Evolutionary conservation across 805 yeast species (phyloP).

Genomic region (Hanseniaspora lachancei): DNA sequence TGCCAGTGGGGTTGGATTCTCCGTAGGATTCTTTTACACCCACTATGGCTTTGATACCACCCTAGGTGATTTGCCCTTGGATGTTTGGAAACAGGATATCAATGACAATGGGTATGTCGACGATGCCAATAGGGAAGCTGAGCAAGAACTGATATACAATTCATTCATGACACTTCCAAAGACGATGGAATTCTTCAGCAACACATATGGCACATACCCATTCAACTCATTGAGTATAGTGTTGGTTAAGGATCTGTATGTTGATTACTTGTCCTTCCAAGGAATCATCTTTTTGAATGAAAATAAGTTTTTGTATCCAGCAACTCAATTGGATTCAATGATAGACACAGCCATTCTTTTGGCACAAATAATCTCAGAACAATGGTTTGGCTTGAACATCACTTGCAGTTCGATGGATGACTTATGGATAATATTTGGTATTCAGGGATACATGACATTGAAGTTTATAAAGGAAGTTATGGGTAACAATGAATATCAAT

Average conservation of each 20-base stretch:
- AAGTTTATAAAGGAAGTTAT: slow-evolving; percentile 56
- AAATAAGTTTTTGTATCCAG: slow-evolving; percentile 54
- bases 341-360: slow-evolving; percentile 54
- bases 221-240: slow-evolving; percentile 68
- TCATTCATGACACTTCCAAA: slow-evolving; percentile 63
- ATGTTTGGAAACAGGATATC: slow-evolving; percentile 4
- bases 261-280: slow-evolving; percentile 49
- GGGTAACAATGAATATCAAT: slow-evolving; percentile 76
- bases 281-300: slow-evolving; percentile 50
- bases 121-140: not conserved
- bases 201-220: slow-evolving; percentile 88
- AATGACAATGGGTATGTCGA: not conserved
- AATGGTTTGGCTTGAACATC: slow-evolving; percentile 89
- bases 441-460: slow-evolving; percentile 68
- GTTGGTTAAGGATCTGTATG: slow-evolving; percentile 48
- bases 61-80: slow-evolving; percentile 29
- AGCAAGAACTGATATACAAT: slow-evolving; percentile 40
- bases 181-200: slow-evolving; percentile 70
- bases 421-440: slow-evolving; percentile 80
- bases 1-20: slow-evolving; percentile 92
- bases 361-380: slow-evolving; percentile 62
- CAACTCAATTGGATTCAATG: slow-evolving; percentile 66
- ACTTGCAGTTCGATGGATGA: slow-evolving; percentile 70
- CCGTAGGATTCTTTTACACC: slow-evolving; percentile 69
- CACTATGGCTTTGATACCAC: slow-evolving; percentile 31